Percentiles rank a stretch among this genome's conserved stretches.
These are phyloP conservation scores for Ulota crispa DNA, from an alignment of 225 moss, liverwort and hornwort genomes.

Conservation along the genomic window DNA sequence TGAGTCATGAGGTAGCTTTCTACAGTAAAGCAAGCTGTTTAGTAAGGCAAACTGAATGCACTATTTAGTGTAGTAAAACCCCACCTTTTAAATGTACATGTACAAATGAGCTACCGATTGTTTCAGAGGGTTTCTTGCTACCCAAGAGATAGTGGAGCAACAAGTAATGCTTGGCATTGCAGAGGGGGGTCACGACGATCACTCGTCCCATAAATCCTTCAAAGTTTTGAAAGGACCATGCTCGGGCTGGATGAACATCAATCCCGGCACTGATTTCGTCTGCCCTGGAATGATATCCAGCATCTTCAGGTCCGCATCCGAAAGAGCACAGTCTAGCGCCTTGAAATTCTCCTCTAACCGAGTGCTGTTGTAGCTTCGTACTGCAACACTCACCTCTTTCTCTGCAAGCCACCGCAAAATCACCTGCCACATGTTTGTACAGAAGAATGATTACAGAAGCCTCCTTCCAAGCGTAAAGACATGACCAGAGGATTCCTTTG, in stretches of 20 bases:
- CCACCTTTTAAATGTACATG: too few relatives aligned
- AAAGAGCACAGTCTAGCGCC: slow-evolving; percentile 7
- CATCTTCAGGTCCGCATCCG: neutral
- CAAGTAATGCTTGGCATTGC: neutral
- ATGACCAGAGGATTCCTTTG: too few relatives aligned
- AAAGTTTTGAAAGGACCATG: slow-evolving; percentile 29
- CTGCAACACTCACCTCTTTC: slow-evolving; percentile 24
- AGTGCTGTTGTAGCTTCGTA: slow-evolving; percentile 28
- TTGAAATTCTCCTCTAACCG: slow-evolving; percentile 38
- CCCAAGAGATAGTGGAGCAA: neutral
- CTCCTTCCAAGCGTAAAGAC: too few relatives aligned
- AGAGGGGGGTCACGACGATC: neutral
- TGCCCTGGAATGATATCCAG: slow-evolving; percentile 19
- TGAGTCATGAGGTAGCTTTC: too few relatives aligned
- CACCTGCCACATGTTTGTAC: slow-evolving; percentile 29
- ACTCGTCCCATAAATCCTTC: slow-evolving; percentile 39
- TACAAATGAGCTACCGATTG: neutral
- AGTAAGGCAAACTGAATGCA: too few relatives aligned
- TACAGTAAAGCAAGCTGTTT: too few relatives aligned
- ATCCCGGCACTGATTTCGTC: neutral
- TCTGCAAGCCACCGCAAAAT: slow-evolving; percentile 42
- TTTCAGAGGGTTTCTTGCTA: neutral
- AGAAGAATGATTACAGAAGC: neutral
- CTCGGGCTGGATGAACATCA: neutral
- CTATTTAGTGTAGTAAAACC: too few relatives aligned